phyloP scores from a whole-genome alignment of 345 rosid species.

The Lenwebbia sp. region DNA sequence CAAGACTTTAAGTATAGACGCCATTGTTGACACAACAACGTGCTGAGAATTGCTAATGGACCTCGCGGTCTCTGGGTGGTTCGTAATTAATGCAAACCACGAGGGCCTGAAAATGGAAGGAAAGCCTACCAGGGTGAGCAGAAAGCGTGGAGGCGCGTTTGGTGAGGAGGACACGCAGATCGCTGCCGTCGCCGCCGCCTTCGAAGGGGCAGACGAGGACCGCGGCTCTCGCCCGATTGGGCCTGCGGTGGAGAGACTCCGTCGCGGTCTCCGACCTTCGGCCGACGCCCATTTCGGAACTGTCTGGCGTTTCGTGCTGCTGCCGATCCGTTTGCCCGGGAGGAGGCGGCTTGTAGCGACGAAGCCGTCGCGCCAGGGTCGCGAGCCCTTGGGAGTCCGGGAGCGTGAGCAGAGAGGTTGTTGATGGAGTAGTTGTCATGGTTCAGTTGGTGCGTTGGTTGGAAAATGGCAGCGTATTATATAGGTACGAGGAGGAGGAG shows the following conservation, averaged over 20 bases:
- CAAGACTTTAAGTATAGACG: background rate
- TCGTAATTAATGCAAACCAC: background rate
- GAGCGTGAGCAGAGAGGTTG: background rate
- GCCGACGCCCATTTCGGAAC: background rate
- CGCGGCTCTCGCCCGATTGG: slow-evolving; percentile 21
- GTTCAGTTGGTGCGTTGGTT: background rate
- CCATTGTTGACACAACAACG: background rate
- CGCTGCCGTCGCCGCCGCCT: slow-evolving; percentile 9
- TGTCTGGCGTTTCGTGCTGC: background rate
- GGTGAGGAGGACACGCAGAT: slow-evolving; percentile 46
- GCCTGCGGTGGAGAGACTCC: background rate
- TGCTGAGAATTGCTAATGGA: background rate
- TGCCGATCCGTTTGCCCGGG: background rate
- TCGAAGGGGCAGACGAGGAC: slow-evolving; percentile 43
- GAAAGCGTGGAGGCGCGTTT: slow-evolving; percentile 37
- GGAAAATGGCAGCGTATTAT: background rate
- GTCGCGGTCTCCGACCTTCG: background rate
- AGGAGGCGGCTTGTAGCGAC: slow-evolving; percentile 4
- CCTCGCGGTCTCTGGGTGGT: background rate
- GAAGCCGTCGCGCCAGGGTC: slow-evolving; percentile 9
- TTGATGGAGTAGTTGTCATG: background rate
- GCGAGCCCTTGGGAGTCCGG: slow-evolving; percentile 3
- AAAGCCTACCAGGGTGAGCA: slow-evolving; percentile 31
- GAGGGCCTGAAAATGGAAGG: background rate
- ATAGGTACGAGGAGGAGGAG: background rate